Percentiles rank a stretch among this genome's conserved stretches.
Conservation (phyloP, 805 yeast genomes). For the Yamadazyma philogaea region DNA sequence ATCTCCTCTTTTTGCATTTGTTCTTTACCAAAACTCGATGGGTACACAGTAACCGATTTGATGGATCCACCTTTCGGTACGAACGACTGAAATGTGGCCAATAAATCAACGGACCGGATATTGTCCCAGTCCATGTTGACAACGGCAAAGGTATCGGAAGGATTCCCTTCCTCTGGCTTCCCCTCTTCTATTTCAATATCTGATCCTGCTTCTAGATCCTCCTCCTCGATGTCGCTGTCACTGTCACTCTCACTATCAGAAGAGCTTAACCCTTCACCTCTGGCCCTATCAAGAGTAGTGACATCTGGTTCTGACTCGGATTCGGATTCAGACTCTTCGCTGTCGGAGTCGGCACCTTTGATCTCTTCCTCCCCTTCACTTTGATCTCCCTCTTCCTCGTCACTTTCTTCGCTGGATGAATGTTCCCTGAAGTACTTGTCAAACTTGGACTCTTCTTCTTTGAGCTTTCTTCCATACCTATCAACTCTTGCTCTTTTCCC, state of each 20-base stretch:
- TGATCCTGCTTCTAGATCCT: conserved; percentile 43
- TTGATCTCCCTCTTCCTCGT: conserved; percentile 20
- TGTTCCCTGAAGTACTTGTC: conserved; percentile 56
- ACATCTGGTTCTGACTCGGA: conserved; percentile 10
- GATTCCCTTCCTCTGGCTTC: conserved; percentile 83
- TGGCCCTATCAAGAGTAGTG: conserved; percentile 51
- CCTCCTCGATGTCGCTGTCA: conserved; percentile 42
- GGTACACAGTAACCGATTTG: conserved; percentile 66
- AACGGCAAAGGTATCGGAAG: conserved; percentile 77
- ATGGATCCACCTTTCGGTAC: conserved; percentile 74
- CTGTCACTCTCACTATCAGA: conserved; percentile 31
- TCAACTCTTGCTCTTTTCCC: conserved; percentile 65
- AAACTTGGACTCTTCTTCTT: conserved; percentile 49
- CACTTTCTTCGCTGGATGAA: conserved; percentile 28
- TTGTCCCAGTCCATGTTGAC: conserved; percentile 98
- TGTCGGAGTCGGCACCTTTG: conserved; percentile 19
- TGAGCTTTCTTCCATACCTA: conserved; percentile 77
- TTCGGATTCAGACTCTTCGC: not conserved
- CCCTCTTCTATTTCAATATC: conserved; percentile 55
- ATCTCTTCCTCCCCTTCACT: conserved; percentile 27
- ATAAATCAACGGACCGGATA: conserved; percentile 77
- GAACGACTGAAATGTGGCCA: conserved; percentile 86
- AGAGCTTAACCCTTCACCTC: conserved; percentile 58
- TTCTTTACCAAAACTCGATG: conserved; percentile 91
- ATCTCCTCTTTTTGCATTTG: conserved; percentile 84